A percentile compares a stretch with the other conserved stretches of the same genome.
These are phyloP conservation scores for Boletus pseudo-olivaceus DNA, from an alignment of 768 basidiomycete species.

Conservation along the genomic window DNA sequence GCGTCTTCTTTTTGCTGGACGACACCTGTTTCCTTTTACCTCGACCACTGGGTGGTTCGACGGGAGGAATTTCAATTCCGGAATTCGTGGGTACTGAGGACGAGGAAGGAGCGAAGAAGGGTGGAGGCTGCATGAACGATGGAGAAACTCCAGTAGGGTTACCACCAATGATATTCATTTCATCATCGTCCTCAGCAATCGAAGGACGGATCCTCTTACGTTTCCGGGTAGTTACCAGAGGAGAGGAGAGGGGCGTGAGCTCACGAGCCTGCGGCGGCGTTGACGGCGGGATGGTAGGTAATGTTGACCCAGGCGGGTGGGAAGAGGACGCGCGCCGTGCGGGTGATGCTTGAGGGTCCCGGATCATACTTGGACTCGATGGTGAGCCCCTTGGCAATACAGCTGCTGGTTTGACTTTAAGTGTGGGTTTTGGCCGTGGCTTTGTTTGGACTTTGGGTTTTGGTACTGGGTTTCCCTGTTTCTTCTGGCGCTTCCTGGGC, in stretches of 20 bases:
- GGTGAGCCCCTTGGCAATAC: slow-evolving; percentile 19
- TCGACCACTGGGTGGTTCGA: background rate
- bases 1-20: slow-evolving; percentile 22
- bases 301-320: slow-evolving; percentile 35
- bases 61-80: slow-evolving; percentile 27
- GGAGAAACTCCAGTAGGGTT: background rate
- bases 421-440: slow-evolving; percentile 25
- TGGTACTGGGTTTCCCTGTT: slow-evolving; percentile 25
- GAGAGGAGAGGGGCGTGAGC: slow-evolving; percentile 24
- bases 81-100: slow-evolving; percentile 30
- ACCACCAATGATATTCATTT: slow-evolving; percentile 11
- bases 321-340: slow-evolving; percentile 23
- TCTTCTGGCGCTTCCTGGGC: slow-evolving; percentile 29
- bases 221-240: slow-evolving; percentile 20
- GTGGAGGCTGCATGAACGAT: slow-evolving; percentile 33
- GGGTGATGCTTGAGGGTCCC: slow-evolving; percentile 32
- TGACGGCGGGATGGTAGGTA: slow-evolving; percentile 24
- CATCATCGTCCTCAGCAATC: slow-evolving; percentile 10
- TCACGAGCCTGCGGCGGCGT: slow-evolving; percentile 23
- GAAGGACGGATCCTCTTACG: slow-evolving; percentile 22
- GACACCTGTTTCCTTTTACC: slow-evolving; percentile 10
- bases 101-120: slow-evolving; percentile 47
- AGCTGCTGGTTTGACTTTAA: slow-evolving; percentile 14
- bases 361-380: slow-evolving; percentile 6
- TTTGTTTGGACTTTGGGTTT: slow-evolving; percentile 28